phyloP scores from a whole-genome alignment of 768 basidiomycete genomes.

The Cantharellus cinnabarinus region DNA sequence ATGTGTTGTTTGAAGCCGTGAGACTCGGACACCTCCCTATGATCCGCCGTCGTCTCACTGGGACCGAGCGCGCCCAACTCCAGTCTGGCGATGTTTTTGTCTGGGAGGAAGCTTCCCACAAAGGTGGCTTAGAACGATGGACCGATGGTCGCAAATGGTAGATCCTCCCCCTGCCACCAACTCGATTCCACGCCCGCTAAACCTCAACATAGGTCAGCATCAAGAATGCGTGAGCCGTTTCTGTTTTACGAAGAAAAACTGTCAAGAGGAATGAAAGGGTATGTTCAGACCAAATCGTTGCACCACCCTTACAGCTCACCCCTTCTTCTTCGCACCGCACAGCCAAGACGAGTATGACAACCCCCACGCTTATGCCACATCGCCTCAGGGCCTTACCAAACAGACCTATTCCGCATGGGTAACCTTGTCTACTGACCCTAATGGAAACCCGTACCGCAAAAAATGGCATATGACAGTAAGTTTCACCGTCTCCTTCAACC shows the following conservation, averaged over 20 bases:
- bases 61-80: slow-evolving; percentile 5
- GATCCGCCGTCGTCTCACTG: slow-evolving; percentile 9
- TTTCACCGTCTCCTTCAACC: slow-evolving; percentile 45
- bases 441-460: slow-evolving; percentile 24
- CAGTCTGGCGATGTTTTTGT: slow-evolving; percentile 60
- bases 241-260: slow-evolving; percentile 36
- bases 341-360: not conserved
- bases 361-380: not conserved
- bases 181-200: not conserved
- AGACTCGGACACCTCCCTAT: slow-evolving; percentile 8
- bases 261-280: slow-evolving; percentile 3
- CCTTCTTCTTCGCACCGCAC: not conserved
- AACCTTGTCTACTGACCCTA: slow-evolving; percentile 23
- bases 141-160: slow-evolving; percentile 63
- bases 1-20: slow-evolving; percentile 9
- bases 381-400: slow-evolving; percentile 46
- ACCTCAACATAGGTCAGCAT: slow-evolving; percentile 39
- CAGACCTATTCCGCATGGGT: slow-evolving; percentile 70
- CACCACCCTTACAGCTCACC: not conserved
- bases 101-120: slow-evolving; percentile 67
- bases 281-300: not conserved
- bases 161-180: slow-evolving; percentile 13
- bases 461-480: slow-evolving; percentile 43
- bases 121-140: slow-evolving; percentile 49
- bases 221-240: slow-evolving; percentile 55